Evolutionary conservation across 768 basidiomycete species (phyloP).

Genomic region (Termitomyces sp.): DNA sequence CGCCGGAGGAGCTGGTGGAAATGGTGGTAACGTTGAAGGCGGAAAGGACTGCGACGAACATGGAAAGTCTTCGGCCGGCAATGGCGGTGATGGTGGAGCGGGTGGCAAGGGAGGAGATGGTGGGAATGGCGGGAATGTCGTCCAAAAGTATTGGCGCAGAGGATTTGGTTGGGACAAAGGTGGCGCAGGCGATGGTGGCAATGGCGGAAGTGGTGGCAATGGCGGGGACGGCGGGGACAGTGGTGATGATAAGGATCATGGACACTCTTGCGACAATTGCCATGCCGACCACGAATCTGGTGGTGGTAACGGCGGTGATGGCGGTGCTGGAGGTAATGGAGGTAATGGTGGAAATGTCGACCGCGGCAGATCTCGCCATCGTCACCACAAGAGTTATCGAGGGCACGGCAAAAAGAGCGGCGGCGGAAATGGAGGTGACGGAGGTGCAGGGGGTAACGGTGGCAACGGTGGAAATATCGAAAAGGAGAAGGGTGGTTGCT

Average conservation of each 20-base stretch:
- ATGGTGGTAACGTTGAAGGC: constrained; percentile 10
- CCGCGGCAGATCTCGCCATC: not conserved
- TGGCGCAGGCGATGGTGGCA: not conserved
- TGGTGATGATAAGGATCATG: not conserved
- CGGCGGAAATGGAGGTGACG: constrained; percentile 2
- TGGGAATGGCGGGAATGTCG: constrained; percentile 1
- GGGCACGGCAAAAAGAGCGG: not conserved
- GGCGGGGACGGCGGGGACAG: constrained; percentile 12
- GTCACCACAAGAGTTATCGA: not conserved
- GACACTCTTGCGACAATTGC: not conserved
- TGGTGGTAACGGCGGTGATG: not conserved
- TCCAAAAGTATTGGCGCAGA: constrained; percentile 3
- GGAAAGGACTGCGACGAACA: constrained; percentile 7
- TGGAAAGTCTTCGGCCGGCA: not conserved
- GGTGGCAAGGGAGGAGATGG: constrained; percentile 9
- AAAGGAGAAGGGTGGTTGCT: not conserved
- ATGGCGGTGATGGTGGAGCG: not conserved
- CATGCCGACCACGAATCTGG: not conserved
- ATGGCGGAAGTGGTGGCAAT: constrained; percentile 3
- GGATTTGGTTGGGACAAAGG: not conserved
- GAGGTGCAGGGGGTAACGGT: constrained; percentile 5
- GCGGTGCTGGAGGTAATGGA: constrained; percentile 3
- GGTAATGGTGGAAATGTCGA: constrained; percentile 1
- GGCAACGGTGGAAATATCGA: constrained; percentile 7
- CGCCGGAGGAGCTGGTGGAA: constrained; percentile 5